Conservation (phyloP, 2,329 filamentous ascomycete genomes). For the Chalara sp. region DNA sequence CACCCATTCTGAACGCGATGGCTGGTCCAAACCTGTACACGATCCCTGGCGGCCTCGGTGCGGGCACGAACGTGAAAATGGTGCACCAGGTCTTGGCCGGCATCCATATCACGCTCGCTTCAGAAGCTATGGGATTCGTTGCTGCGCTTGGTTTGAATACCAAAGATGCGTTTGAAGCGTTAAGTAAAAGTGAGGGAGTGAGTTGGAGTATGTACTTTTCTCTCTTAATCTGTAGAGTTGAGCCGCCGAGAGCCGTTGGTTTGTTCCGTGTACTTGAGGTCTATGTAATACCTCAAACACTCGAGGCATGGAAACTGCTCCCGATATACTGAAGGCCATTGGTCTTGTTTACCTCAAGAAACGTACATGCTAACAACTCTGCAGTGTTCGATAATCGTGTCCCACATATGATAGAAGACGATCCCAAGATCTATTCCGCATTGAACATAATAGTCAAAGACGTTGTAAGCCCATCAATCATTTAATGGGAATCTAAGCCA, state of each 20-base stretch:
- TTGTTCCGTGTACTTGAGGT: too few species aligned
- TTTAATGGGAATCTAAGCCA: background rate
- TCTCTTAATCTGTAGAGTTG: too few species aligned
- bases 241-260: too few species aligned
- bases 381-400: constrained; percentile 50
- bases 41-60: constrained; percentile 52
- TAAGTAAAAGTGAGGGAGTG: constrained; percentile 11
- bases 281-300: too few species aligned
- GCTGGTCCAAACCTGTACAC: constrained; percentile 54
- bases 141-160: constrained; percentile 46
- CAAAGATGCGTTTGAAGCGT: constrained; percentile 31
- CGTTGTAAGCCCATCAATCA: constrained; percentile 20
- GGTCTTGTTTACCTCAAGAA: too few species aligned
- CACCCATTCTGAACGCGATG: constrained; percentile 31
- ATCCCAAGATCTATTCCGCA: constrained; percentile 34
- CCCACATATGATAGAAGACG: constrained; percentile 44
- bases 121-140: constrained; percentile 55
- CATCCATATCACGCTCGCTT: constrained; percentile 53
- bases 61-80: constrained; percentile 56
- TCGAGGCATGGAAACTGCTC: too few species aligned
- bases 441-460: constrained; percentile 31
- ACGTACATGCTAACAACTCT: background rate
- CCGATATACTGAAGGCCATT: too few species aligned
- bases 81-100: constrained; percentile 57
- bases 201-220: constrained; percentile 30